phyloP scores from a whole-genome alignment of 2,329 filamentous ascomycete species.

The Lojkania enalia region DNA sequence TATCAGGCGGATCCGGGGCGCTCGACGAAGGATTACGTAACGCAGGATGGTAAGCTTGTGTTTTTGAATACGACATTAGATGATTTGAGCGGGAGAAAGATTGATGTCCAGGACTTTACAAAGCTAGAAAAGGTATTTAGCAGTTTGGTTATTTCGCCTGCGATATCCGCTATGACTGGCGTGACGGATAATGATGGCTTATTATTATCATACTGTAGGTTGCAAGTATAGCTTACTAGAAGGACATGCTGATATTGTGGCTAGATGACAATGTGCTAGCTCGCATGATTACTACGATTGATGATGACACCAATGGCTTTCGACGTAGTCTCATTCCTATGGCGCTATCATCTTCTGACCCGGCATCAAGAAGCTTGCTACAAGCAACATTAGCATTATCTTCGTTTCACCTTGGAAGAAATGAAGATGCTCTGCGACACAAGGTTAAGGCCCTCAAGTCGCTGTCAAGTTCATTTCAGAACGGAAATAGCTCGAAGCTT shows the following conservation, averaged over 20 bases:
- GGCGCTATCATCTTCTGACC: conserved; percentile 45
- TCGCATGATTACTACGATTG: conserved; percentile 53
- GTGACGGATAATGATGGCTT: conserved; percentile 25
- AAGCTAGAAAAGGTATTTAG: not conserved
- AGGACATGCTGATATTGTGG: conserved; percentile 34
- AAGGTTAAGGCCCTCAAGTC: conserved; percentile 49
- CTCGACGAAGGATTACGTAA: conserved; percentile 11
- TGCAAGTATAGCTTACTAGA: conserved; percentile 23
- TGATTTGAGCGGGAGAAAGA: conserved; percentile 17
- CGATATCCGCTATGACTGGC: conserved; percentile 1
- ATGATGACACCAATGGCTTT: conserved; percentile 52
- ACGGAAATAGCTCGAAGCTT: conserved; percentile 36
- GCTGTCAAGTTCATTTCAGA: conserved; percentile 45
- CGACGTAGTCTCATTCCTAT: conserved; percentile 52
- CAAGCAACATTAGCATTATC: conserved; percentile 53
- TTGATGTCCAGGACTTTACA: conserved; percentile 13
- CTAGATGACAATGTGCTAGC: conserved; percentile 48
- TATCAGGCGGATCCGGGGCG: conserved; percentile 45
- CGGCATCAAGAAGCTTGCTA: conserved; percentile 44
- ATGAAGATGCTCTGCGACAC: conserved; percentile 48
- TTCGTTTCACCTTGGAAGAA: conserved; percentile 48
- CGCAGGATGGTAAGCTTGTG: conserved; percentile 12
- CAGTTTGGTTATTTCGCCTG: not conserved
- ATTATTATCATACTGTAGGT: conserved; percentile 33
- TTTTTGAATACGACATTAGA: conserved; percentile 24